Base-by-base conservation (phyloP, 352 stramenopile genomes). In the Nothophytophthora sp. region DNA sequence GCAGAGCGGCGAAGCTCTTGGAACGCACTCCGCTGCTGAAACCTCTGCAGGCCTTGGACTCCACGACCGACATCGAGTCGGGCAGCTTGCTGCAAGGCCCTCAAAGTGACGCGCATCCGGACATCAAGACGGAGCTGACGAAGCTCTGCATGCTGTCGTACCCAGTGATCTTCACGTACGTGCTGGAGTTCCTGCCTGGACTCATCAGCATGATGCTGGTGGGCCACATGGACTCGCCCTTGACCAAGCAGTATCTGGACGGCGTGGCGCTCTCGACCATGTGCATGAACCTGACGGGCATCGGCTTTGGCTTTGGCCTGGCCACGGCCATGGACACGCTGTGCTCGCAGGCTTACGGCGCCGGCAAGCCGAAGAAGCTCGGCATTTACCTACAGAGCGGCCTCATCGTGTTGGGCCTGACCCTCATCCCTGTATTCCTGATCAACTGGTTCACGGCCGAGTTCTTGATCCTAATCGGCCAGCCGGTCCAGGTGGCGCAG, bases 301-400 rank as follows among this genome's bases (percentile, higher is more conserved):
- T 95, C 20, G 66, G 85, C 7, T 68, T 92, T 5, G 85, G 79
- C 5, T 85, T 96, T 27, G 86, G 86, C 0, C 64, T 97, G 19
- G 69, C 85, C 5, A 93, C 85, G 15, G 88, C 86, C 10, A 80
- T 97, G 66, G 89, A 97, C 60, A 97, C 89, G 48, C 62, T 97
- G 0, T 96, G 85, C 49, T 84, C 83, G 10, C 79, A 95, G 59
- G 82, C 88, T 30, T 90, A 82, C 41, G 88, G 88, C 32, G 86
- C 89, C 32, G 77, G 74, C 4, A 85, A 79, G 23, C 54, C 73
- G 0, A 60, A 68, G 27, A 84, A 90, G 38, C 80, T 97, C 35
- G 89, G 89, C 7, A 84, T 92, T 15, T 96, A 95, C 40, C 65
- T 95, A 27, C 82, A 96, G 45, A 90, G 74, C 33, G 83, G 83